A percentile compares a stretch with the other conserved stretches of the same genome.
phyloP scores from a whole-genome alignment of 352 stramenopile species.

The Pythium sp. region DNA sequence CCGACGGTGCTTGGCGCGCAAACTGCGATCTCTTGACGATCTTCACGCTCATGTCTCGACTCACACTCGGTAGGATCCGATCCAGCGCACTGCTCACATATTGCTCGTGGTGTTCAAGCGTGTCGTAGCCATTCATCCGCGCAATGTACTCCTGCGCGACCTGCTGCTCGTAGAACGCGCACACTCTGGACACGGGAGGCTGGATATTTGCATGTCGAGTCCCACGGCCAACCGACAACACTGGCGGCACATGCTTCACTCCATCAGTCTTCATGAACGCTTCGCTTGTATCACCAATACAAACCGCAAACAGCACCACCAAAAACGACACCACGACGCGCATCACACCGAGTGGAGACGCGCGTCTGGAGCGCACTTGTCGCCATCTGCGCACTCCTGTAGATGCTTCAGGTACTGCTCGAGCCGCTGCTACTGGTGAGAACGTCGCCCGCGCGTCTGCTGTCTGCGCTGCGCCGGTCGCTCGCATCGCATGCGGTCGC shows the following conservation, averaged over 20 bases:
- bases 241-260: not conserved
- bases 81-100: slow-evolving; percentile 24
- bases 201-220: not conserved
- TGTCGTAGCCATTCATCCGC: slow-evolving; percentile 31
- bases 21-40: slow-evolving; percentile 29
- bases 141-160: slow-evolving; percentile 38
- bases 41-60: not conserved
- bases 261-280: not conserved
- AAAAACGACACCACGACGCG: slow-evolving; percentile 1
- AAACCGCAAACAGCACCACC: not conserved
- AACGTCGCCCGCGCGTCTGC: not conserved
- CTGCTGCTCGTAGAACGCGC: slow-evolving; percentile 34
- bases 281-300: not conserved
- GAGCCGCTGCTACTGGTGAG: not conserved
- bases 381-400: not conserved
- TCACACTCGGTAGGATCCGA: slow-evolving; percentile 1
- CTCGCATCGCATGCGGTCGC: slow-evolving; percentile 11
- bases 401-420: not conserved
- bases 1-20: slow-evolving; percentile 36
- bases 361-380: not conserved
- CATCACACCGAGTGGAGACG: not conserved
- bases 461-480: slow-evolving; percentile 2
- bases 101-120: slow-evolving; percentile 30
- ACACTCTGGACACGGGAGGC: slow-evolving; percentile 14
- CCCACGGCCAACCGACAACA: not conserved